Evolutionary conservation across 305 asterid species (phyloP).

Genomic region (Fraxinus ornus): DNA sequence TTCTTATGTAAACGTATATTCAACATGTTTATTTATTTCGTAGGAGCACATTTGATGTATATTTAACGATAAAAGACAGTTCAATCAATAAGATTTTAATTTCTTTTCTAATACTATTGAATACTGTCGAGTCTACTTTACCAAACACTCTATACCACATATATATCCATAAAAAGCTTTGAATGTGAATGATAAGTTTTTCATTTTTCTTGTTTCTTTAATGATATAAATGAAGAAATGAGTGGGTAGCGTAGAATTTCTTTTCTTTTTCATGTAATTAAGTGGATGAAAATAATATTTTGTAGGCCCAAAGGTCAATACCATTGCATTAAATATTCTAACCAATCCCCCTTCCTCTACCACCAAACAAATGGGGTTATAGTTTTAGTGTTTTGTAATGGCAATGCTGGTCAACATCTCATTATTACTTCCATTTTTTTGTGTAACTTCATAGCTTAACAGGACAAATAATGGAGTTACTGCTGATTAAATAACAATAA

Average conservation of each 20-base stretch:
- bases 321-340: conserved; percentile 22
- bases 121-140: not conserved
- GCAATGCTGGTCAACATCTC: not conserved
- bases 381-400: not conserved
- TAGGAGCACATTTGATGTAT: not conserved
- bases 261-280: conserved; percentile 31
- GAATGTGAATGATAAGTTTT: not conserved
- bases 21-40: not conserved
- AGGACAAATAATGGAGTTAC: not conserved
- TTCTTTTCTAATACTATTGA: not conserved
- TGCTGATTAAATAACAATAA: not conserved
- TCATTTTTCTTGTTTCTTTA: not conserved
- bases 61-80: not conserved
- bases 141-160: not conserved
- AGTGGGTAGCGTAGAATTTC: conserved; percentile 30
- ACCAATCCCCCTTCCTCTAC: not conserved
- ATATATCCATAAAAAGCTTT: not conserved
- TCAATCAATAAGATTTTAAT: not conserved
- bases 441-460: not conserved
- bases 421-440: not conserved
- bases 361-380: not conserved
- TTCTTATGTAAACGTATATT: not conserved
- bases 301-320: not conserved
- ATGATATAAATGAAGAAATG: conserved; percentile 15
- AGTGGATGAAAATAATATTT: conserved; percentile 21